Conservation (phyloP, 2,329 filamentous ascomycete species). For the Aspergillus fructus region DNA sequence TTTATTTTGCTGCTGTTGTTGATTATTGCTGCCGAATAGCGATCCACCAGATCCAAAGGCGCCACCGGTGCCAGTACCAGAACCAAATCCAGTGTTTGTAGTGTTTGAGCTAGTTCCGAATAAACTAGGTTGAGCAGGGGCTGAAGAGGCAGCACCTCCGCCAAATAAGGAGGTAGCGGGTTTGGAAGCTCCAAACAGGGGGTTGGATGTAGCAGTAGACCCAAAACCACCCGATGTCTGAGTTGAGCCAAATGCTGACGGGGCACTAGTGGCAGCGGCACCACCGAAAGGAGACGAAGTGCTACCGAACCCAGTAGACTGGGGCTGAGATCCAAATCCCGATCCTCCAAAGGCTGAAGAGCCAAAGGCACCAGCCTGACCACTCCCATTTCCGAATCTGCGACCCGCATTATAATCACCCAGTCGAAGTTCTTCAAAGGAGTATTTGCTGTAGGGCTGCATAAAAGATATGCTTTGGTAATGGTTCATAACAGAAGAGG, state of each 20-base stretch:
- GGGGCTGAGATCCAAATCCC: slow-evolving; percentile 47
- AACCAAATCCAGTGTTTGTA: slow-evolving; percentile 21
- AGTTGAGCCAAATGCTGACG: slow-evolving; percentile 46
- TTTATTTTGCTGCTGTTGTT: slow-evolving; percentile 34
- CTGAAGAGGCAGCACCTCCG: slow-evolving; percentile 23
- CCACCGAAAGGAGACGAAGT: slow-evolving; percentile 41
- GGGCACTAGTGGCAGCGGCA: slow-evolving; percentile 31
- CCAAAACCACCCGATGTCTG: slow-evolving; percentile 43
- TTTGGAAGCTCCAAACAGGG: slow-evolving; percentile 47
- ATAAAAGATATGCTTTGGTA: slow-evolving; percentile 52
- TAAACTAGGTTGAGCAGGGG: slow-evolving; percentile 35
- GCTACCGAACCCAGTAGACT: slow-evolving; percentile 46
- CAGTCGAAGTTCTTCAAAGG: slow-evolving; percentile 75
- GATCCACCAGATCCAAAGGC: slow-evolving; percentile 34
- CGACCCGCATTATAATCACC: slow-evolving; percentile 88
- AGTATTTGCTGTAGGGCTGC: slow-evolving; percentile 71
- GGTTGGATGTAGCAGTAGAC: slow-evolving; percentile 30
- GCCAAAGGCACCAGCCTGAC: slow-evolving; percentile 80
- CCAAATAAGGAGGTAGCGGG: slow-evolving; percentile 41
- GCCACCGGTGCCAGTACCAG: slow-evolving; percentile 25
- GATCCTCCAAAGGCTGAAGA: slow-evolving; percentile 56
- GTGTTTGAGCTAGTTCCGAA: slow-evolving; percentile 32
- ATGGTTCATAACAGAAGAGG: slow-evolving; percentile 40
- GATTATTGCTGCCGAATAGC: slow-evolving; percentile 43
- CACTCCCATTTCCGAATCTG: slow-evolving; percentile 77